Conservation (phyloP, 164 flowering plant species). For the Akebia trifoliata region DNA sequence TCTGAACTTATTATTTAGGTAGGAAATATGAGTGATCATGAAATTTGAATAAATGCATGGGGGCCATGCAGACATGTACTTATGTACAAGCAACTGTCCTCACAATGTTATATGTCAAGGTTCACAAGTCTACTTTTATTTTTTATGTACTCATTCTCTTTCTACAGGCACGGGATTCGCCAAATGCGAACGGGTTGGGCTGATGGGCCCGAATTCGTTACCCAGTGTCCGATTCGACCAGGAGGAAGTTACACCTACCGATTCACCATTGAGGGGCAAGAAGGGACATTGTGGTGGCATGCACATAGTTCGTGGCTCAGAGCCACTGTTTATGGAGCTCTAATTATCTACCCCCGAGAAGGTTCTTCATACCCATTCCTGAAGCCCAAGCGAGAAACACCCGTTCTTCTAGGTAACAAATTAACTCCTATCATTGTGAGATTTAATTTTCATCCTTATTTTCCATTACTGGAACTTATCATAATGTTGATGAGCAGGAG, state of each 20-base stretch:
- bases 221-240: slow-evolving; percentile 85
- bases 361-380: slow-evolving; percentile 59
- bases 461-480: too few species aligned
- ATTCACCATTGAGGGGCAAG: slow-evolving; percentile 67
- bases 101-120: too few species aligned
- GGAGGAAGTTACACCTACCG: slow-evolving; percentile 74
- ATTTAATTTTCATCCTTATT: too few species aligned
- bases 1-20: neutral
- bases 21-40: neutral
- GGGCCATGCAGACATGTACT: neutral
- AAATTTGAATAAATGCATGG: too few species aligned
- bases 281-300: slow-evolving; percentile 95
- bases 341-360: slow-evolving; percentile 53
- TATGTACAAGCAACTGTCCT: neutral
- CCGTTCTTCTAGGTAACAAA: slow-evolving; percentile 71
- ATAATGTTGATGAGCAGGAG: slow-evolving; percentile 41
- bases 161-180: slow-evolving; percentile 63
- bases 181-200: slow-evolving; percentile 83
- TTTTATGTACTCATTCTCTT: neutral
- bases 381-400: slow-evolving; percentile 52
- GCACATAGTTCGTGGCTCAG: slow-evolving; percentile 84
- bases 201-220: slow-evolving; percentile 75
- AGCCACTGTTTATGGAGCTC: slow-evolving; percentile 85
- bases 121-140: too few species aligned
- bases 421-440: too few species aligned